phyloP scores from a whole-genome alignment of 2,329 filamentous ascomycete genomes.

The Aspergillus pseudonomiae region DNA sequence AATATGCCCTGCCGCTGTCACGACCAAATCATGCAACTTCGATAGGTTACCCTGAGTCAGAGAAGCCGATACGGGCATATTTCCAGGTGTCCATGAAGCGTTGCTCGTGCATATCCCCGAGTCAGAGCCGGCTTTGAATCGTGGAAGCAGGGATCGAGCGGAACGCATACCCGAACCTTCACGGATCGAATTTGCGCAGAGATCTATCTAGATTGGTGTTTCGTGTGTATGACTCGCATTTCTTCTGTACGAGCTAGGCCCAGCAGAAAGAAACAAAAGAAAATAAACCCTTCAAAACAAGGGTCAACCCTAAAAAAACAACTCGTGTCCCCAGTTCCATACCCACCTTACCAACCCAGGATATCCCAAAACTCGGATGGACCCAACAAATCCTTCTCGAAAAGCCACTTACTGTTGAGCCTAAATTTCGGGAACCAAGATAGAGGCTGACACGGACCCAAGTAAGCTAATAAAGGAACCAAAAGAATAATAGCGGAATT shows the following conservation, averaged over 20 bases:
- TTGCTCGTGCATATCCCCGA: not conserved
- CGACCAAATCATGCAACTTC: not conserved
- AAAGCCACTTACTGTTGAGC: not conserved
- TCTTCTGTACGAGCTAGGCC: not conserved
- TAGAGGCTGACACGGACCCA: not conserved
- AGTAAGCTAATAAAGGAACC: not conserved
- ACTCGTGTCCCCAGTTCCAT: not conserved
- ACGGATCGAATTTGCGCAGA: not conserved
- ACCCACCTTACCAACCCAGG: not conserved
- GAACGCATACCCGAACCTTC: not conserved
- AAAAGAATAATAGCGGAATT: not conserved
- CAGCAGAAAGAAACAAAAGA: not conserved
- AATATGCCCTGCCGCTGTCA: slow-evolving; percentile 1
- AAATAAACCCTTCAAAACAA: not conserved
- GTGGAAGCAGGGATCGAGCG: not conserved
- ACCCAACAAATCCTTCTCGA: not conserved
- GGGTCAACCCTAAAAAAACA: not conserved
- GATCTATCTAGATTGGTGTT: not conserved
- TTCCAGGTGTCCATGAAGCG: not conserved
- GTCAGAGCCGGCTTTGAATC: not conserved
- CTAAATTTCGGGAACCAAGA: not conserved
- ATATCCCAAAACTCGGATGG: not conserved
- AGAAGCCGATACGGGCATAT: not conserved
- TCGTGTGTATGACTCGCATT: not conserved
- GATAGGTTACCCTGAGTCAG: not conserved